A percentile compares a stretch with the other conserved stretches of the same genome.
Conservation (phyloP, 139 green algal genomes). For the Axilococcus clingmanii region DNA sequence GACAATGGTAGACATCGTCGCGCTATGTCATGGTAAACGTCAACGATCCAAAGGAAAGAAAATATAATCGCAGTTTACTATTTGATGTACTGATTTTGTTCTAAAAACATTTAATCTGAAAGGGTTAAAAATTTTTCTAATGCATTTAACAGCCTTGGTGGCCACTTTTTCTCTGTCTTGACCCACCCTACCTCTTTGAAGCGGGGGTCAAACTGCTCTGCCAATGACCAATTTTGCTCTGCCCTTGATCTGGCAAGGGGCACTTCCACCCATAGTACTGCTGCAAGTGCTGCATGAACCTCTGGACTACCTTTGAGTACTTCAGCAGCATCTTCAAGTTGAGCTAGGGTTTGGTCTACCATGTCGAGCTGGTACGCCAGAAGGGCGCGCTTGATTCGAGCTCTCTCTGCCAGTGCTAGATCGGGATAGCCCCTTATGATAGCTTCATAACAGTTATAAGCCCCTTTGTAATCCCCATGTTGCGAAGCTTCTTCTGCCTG, state of each 20-base stretch:
- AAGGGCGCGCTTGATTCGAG: constrained; percentile 37
- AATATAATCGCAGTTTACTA: background rate
- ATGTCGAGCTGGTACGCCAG: constrained; percentile 51
- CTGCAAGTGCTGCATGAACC: constrained; percentile 60
- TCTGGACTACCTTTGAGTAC: constrained; percentile 35
- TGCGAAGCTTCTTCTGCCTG: background rate
- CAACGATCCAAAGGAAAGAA: background rate
- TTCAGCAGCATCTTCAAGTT: constrained; percentile 51
- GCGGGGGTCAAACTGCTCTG: constrained; percentile 45
- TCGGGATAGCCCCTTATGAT: constrained; percentile 24
- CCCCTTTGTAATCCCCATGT: background rate
- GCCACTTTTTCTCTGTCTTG: constrained; percentile 46
- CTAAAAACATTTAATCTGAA: background rate
- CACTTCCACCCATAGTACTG: constrained; percentile 41
- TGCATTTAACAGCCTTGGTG: constrained; percentile 35
- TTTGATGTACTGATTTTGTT: background rate
- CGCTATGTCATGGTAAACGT: too few species aligned
- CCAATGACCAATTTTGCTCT: constrained; percentile 55
- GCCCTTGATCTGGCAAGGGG: constrained; percentile 24
- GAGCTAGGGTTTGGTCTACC: constrained; percentile 29
- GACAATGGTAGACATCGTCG: constrained; percentile 13
- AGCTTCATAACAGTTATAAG: background rate
- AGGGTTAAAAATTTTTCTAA: constrained; percentile 48
- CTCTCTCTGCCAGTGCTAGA: constrained; percentile 48
- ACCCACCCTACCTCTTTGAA: constrained; percentile 47